phyloP scores from a whole-genome alignment of 108 stramenopile genomes.

The Cyclotella kingstonii region DNA sequence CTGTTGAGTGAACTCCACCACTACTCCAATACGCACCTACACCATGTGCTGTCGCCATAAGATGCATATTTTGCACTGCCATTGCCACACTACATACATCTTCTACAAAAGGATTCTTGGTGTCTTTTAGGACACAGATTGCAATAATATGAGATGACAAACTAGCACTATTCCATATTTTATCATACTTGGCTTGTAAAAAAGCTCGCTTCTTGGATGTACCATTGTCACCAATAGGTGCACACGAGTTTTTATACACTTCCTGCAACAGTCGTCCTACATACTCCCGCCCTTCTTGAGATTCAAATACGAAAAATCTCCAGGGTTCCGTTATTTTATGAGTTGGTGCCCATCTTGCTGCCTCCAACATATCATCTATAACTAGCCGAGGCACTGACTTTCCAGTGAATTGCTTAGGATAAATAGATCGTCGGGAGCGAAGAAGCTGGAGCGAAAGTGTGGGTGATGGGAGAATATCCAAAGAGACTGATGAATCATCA shows the following conservation, averaged over 20 bases:
- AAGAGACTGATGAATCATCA: too few species aligned
- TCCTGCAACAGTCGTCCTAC: conserved; percentile 26
- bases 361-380: conserved; percentile 43
- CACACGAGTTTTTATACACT: conserved; percentile 19
- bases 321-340: conserved; percentile 47
- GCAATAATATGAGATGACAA: conserved; percentile 40
- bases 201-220: conserved; percentile 8
- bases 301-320: conserved; percentile 41
- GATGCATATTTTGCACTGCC: conserved; percentile 47
- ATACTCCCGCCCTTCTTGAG: conserved; percentile 5
- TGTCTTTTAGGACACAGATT: conserved; percentile 16
- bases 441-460: conserved; percentile 18
- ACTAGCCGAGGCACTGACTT: conserved; percentile 13
- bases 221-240: background rate
- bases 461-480: conserved; percentile 11
- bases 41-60: conserved; percentile 35
- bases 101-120: conserved; percentile 34
- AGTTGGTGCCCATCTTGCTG: conserved; percentile 42
- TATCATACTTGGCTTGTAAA: conserved; percentile 40
- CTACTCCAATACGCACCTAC: conserved; percentile 44
- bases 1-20: conserved; percentile 14
- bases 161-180: conserved; percentile 21
- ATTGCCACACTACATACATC: conserved; percentile 37
- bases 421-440: conserved; percentile 32
- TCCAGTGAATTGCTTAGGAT: conserved; percentile 42